These are phyloP conservation scores for Isabelozyma pseudorhagii DNA, from an alignment of 805 yeast species.

Conservation along the genomic window DNA sequence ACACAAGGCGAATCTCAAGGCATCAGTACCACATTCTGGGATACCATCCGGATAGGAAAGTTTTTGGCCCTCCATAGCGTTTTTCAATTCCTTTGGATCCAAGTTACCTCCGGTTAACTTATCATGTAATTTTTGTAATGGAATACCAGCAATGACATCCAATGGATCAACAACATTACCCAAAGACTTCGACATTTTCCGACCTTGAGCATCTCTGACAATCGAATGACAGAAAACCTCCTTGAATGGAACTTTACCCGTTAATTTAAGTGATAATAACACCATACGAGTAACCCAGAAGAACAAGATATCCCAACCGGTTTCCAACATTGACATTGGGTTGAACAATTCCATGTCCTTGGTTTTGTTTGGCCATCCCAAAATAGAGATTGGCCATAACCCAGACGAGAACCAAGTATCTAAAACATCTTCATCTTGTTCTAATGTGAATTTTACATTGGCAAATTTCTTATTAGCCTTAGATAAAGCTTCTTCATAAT, in stretches of 20 bases:
- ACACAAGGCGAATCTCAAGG: slow-evolving; percentile 95
- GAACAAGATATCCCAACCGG: slow-evolving; percentile 99
- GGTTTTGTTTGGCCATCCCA: slow-evolving; percentile 91
- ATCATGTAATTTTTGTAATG: slow-evolving; percentile 74
- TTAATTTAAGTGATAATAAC: slow-evolving; percentile 81
- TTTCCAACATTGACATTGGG: slow-evolving; percentile 93
- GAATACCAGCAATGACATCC: slow-evolving; percentile 88
- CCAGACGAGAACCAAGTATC: slow-evolving; percentile 99
- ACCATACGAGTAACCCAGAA: slow-evolving; percentile 99
- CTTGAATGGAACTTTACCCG: slow-evolving; percentile 88
- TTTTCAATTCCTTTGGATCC: slow-evolving; percentile 83
- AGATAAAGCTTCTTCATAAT: slow-evolving; percentile 73
- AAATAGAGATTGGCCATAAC: slow-evolving; percentile 94
- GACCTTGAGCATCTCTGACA: slow-evolving; percentile 98
- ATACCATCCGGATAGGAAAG: slow-evolving; percentile 93
- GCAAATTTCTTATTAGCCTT: slow-evolving; percentile 80
- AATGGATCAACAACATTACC: slow-evolving; percentile 97
- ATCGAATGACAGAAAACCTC: slow-evolving; percentile 98
- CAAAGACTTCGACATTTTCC: slow-evolving; percentile 96
- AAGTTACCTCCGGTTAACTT: slow-evolving; percentile 79
- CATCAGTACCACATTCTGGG: slow-evolving; percentile 99
- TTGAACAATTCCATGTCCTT: slow-evolving; percentile 72
- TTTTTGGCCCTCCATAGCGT: slow-evolving; percentile 84
- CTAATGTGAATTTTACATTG: slow-evolving; percentile 63
- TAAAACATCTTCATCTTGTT: slow-evolving; percentile 96